These are phyloP conservation scores for Basipetospora chlamydospora DNA, from an alignment of 2,329 filamentous ascomycete genomes.

Conservation along the genomic window DNA sequence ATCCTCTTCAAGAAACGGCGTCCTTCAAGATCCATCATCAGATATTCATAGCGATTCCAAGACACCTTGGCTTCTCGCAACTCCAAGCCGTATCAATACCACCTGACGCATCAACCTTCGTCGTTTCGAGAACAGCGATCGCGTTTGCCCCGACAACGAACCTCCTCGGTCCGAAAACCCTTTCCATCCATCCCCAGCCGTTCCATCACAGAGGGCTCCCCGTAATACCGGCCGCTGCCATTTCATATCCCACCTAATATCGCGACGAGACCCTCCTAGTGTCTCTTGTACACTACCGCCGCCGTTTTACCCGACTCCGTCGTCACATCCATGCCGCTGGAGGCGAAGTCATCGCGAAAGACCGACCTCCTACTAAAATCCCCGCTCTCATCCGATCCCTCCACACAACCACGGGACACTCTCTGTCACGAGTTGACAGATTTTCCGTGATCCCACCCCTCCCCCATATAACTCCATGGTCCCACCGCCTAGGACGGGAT, in stretches of 20 bases:
- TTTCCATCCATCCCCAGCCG: neutral
- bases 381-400: neutral
- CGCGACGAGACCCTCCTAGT: too few relatives aligned
- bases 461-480: conserved; percentile 35
- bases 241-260: too few relatives aligned
- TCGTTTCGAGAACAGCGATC: conserved; percentile 1
- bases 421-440: conserved; percentile 7
- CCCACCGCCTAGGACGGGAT: conserved; percentile 47
- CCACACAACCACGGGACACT: conserved; percentile 3
- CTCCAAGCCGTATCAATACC: neutral
- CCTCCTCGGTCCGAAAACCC: neutral
- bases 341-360: conserved; percentile 2
- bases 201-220: too few relatives aligned
- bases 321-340: conserved; percentile 4
- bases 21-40: conserved; percentile 9
- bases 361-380: conserved; percentile 1
- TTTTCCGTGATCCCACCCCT: conserved; percentile 7
- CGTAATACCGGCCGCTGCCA: too few relatives aligned
- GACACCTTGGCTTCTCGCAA: neutral
- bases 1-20: conserved; percentile 15
- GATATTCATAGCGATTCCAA: neutral
- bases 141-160: neutral
- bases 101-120: neutral
- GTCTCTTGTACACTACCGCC: too few relatives aligned
- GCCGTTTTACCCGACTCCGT: neutral